Conservation (phyloP, 2,329 filamentous ascomycete genomes). For the Sphaerostilbella broomeana region DNA sequence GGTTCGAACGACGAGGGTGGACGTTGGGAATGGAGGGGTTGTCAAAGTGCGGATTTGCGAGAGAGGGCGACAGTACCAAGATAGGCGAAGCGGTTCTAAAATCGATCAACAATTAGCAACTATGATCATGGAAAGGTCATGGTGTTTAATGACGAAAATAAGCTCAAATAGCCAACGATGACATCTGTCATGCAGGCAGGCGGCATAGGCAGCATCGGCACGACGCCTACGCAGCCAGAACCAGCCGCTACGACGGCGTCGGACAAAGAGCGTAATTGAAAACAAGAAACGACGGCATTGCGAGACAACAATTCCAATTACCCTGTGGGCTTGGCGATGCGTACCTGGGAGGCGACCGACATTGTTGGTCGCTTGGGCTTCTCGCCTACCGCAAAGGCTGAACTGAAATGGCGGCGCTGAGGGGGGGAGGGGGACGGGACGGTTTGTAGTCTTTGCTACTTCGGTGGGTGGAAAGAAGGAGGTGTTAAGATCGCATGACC, state of each 20-base stretch:
- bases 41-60: slow-evolving; percentile 11
- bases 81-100: slow-evolving; percentile 93
- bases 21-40: slow-evolving; percentile 17
- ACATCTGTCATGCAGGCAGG: neutral
- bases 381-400: slow-evolving; percentile 41
- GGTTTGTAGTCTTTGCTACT: slow-evolving; percentile 25
- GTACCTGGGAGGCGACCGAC: slow-evolving; percentile 56
- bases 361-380: slow-evolving; percentile 48
- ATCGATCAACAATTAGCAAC: slow-evolving; percentile 5
- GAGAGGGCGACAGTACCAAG: slow-evolving; percentile 66
- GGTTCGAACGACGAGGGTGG: slow-evolving; percentile 6
- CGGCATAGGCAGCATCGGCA: slow-evolving; percentile 1
- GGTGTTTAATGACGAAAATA: too few relatives aligned
- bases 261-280: slow-evolving; percentile 7
- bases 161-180: too few relatives aligned
- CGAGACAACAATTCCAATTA: neutral
- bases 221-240: neutral
- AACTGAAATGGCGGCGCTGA: slow-evolving; percentile 30
- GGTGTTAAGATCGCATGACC: slow-evolving; percentile 35
- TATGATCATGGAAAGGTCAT: too few relatives aligned
- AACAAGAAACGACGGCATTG: neutral
- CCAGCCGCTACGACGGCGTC: slow-evolving; percentile 2
- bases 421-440: too few relatives aligned
- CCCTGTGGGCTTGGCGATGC: neutral
- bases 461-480: slow-evolving; percentile 22